These are phyloP conservation scores for Aspergillus nomiae DNA, from an alignment of 2,329 filamentous ascomycete genomes.

Conservation along the genomic window DNA sequence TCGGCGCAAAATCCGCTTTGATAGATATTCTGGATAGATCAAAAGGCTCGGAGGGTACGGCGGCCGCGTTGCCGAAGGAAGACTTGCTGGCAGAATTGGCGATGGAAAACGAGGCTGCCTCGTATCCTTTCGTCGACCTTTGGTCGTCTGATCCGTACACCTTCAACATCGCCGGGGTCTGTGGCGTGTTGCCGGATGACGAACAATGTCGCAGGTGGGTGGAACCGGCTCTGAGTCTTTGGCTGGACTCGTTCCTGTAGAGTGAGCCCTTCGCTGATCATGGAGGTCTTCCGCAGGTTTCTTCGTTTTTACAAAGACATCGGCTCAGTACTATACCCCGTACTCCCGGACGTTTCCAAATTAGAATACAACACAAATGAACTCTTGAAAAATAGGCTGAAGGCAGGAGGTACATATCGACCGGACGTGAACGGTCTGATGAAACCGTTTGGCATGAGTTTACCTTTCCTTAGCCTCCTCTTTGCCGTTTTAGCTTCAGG, in stretches of 20 bases:
- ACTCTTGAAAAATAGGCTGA: conserved; percentile 54
- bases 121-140: conserved; percentile 63
- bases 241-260: neutral
- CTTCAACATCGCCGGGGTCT: conserved; percentile 57
- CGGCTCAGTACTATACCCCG: conserved; percentile 60
- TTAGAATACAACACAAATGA: conserved; percentile 54
- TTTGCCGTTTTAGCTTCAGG: conserved; percentile 65
- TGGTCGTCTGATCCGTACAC: conserved; percentile 63
- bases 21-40: conserved; percentile 58
- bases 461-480: conserved; percentile 61
- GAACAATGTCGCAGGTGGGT: conserved; percentile 47
- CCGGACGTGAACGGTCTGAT: conserved; percentile 51
- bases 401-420: conserved; percentile 44
- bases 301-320: conserved; percentile 58
- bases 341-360: conserved; percentile 53
- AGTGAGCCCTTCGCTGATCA: conserved; percentile 1
- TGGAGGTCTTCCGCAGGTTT: conserved; percentile 39
- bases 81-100: conserved; percentile 62
- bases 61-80: conserved; percentile 57
- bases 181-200: conserved; percentile 58
- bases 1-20: conserved; percentile 60
- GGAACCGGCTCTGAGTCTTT: neutral
- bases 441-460: conserved; percentile 58
- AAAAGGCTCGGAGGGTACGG: conserved; percentile 36
- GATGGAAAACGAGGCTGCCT: conserved; percentile 61